These are phyloP conservation scores for Phytophthora tentaculata DNA, from an alignment of 352 stramenopile genomes.

Conservation along the genomic window DNA sequence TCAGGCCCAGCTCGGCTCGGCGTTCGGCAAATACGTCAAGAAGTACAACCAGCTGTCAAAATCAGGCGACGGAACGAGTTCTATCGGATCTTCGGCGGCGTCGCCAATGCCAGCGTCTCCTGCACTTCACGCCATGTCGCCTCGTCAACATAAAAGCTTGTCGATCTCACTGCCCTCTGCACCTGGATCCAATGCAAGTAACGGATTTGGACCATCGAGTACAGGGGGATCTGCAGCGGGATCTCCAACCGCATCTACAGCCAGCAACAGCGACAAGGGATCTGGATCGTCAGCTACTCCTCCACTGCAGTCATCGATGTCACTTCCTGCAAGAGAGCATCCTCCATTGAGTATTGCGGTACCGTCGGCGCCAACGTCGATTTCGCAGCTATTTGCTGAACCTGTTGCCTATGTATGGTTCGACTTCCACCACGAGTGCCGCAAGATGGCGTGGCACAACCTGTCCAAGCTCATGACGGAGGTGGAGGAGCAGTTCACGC, in stretches of 20 bases:
- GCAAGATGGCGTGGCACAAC: constrained; percentile 93
- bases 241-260: constrained; percentile 39
- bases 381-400: constrained; percentile 71
- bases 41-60: constrained; percentile 83
- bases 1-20: constrained; percentile 91
- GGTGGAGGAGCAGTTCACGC: constrained; percentile 85
- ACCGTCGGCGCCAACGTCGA: constrained; percentile 48
- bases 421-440: constrained; percentile 98
- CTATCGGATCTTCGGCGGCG: constrained; percentile 25
- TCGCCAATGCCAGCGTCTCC: constrained; percentile 25
- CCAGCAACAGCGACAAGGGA: constrained; percentile 37
- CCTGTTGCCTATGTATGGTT: constrained; percentile 92
- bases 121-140: constrained; percentile 41
- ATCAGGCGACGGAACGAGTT: constrained; percentile 51
- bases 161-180: constrained; percentile 25
- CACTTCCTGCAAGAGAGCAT: constrained; percentile 26
- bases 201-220: constrained; percentile 19
- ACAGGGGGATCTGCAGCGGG: constrained; percentile 28
- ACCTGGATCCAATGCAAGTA: constrained; percentile 26
- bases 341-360: constrained; percentile 33
- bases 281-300: constrained; percentile 14
- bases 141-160: constrained; percentile 45
- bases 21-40: constrained; percentile 91
- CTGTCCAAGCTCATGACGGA: constrained; percentile 90
- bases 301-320: constrained; percentile 31